A percentile compares a stretch with the other conserved stretches of the same genome.
Conservation (phyloP, 2,329 filamentous ascomycete species). For the Trichoderma sp. region DNA sequence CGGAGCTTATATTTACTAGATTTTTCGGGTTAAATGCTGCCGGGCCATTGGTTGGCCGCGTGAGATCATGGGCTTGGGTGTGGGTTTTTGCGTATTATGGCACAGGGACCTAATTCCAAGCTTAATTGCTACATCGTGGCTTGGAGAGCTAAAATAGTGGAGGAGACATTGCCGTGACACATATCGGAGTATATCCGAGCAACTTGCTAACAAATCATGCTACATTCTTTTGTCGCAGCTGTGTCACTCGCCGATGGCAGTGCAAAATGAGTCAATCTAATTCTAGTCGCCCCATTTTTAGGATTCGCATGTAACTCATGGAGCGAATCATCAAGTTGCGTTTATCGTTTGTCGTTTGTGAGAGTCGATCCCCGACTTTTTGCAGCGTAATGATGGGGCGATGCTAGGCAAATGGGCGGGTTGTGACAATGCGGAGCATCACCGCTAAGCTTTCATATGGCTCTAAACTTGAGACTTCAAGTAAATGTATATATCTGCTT, state of each 20-base stretch:
- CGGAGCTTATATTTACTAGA: not conserved
- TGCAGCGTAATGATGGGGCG: not conserved
- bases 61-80: not conserved
- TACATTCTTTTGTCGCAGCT: not conserved
- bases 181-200: not conserved
- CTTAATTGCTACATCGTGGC: too few species aligned
- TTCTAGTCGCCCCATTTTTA: not conserved
- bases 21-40: not conserved
- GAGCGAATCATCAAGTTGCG: not conserved
- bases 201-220: not conserved
- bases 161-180: not conserved
- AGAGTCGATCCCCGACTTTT: not conserved
- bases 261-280: constrained; percentile 5
- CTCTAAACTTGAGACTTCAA: not conserved
- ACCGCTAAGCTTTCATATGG: not conserved
- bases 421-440: not conserved
- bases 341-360: not conserved
- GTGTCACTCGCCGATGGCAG: not conserved
- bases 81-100: not conserved
- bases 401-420: not conserved
- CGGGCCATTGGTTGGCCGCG: not conserved
- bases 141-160: not conserved
- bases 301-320: not conserved
- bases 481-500: not conserved
- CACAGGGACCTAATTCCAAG: too few species aligned